Percentiles rank a stretch among this genome's conserved stretches.
phyloP scores from a whole-genome alignment of 495 filamentous ascomycete genomes.

The Podospora appendiculata region DNA sequence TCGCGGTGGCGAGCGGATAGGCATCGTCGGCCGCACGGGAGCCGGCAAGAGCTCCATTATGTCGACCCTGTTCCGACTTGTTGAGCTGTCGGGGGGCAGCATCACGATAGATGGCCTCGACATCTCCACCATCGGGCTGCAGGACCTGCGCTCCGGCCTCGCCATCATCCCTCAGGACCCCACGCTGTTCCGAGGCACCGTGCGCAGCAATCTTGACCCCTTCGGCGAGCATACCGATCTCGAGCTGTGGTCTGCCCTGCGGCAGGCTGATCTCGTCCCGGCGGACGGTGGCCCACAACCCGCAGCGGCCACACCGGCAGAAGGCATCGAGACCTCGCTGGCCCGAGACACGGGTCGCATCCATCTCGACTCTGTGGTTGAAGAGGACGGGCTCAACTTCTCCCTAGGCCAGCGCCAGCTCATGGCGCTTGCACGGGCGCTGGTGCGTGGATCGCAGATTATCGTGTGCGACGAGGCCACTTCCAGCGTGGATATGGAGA shows the following conservation, averaged over 20 bases:
- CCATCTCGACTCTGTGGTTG: constrained; percentile 76
- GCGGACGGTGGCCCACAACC: constrained; percentile 30
- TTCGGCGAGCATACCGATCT: constrained; percentile 84
- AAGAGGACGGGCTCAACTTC: constrained; percentile 93
- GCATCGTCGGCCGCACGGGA: constrained; percentile 88
- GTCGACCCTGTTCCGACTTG: constrained; percentile 83
- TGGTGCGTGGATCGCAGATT: constrained; percentile 80
- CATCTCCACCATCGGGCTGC: constrained; percentile 75
- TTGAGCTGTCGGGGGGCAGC: constrained; percentile 72
- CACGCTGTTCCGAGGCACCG: constrained; percentile 86
- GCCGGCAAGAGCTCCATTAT: constrained; percentile 95
- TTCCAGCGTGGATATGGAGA: constrained; percentile 88
- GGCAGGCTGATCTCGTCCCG: constrained; percentile 69
- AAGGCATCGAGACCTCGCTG: constrained; percentile 8
- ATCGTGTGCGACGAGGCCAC: constrained; percentile 97
- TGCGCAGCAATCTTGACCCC: constrained; percentile 86
- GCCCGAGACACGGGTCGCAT: constrained; percentile 46
- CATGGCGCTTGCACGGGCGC: constrained; percentile 85
- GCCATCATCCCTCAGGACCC: constrained; percentile 97
- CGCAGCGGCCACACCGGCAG: neutral
- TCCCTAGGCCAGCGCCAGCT: constrained; percentile 93
- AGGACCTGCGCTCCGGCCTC: constrained; percentile 78
- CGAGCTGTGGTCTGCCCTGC: constrained; percentile 79
- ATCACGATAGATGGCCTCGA: constrained; percentile 90
- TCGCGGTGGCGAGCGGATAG: constrained; percentile 78